Conservation (phyloP, 1,284 basidiomycete genomes). For the Neonothopanus nambi region DNA sequence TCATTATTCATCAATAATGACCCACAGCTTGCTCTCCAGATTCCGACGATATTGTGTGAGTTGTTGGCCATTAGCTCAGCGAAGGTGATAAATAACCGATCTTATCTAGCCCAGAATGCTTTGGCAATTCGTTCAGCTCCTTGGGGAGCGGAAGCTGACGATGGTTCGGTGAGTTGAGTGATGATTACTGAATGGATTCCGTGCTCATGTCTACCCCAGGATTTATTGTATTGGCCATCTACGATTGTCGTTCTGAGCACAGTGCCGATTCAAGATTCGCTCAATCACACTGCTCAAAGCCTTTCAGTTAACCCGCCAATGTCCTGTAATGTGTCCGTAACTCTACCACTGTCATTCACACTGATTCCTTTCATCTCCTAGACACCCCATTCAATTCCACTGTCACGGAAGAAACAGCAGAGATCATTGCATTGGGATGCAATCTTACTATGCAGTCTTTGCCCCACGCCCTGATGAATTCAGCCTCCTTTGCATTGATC, state of each 20-base stretch:
- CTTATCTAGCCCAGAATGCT: background rate
- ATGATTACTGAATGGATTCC: too few species aligned
- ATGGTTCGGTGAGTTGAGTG: background rate
- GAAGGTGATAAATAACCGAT: background rate
- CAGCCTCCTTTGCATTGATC: background rate
- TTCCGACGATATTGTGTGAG: slow-evolving; percentile 1
- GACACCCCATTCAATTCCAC: slow-evolving; percentile 1
- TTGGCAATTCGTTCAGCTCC: background rate
- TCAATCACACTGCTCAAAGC: background rate
- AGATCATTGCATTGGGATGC: slow-evolving; percentile 4
- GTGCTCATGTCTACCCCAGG: background rate
- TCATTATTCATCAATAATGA: background rate
- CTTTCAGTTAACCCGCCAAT: background rate
- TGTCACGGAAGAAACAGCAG: background rate
- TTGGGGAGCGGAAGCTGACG: background rate
- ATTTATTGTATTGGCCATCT: background rate
- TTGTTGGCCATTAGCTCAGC: background rate
- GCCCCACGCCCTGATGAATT: too few species aligned
- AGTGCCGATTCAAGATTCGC: slow-evolving; percentile 2
- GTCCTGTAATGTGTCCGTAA: background rate
- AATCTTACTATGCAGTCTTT: slow-evolving; percentile 2
- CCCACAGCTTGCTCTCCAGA: background rate
- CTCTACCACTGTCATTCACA: background rate
- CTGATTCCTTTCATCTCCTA: background rate
- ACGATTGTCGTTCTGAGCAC: slow-evolving; percentile 8